Conservation (phyloP, 768 basidiomycete species). For the Asterophora lycoperdoides region DNA sequence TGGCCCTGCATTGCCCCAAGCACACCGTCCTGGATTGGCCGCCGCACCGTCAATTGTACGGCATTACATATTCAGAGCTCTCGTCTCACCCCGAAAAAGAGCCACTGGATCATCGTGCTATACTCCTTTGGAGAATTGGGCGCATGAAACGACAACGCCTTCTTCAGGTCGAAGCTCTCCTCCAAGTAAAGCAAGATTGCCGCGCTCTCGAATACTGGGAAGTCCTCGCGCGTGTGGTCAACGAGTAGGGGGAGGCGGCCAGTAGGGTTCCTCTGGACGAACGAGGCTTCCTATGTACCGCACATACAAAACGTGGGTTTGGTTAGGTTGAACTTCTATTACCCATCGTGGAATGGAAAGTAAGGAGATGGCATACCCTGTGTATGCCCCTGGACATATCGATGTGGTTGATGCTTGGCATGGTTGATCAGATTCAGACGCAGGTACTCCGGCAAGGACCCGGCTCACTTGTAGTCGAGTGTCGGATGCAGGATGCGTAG, state of each 20-base stretch:
- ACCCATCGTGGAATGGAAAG: background rate
- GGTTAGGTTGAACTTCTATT: too few species aligned
- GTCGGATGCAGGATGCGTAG: conserved; percentile 9
- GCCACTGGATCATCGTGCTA: conserved; percentile 79
- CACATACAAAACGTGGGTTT: too few species aligned
- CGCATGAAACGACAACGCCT: conserved; percentile 55
- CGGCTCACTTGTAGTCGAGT: conserved; percentile 8
- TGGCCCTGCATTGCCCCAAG: conserved; percentile 90
- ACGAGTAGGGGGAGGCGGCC: conserved; percentile 67
- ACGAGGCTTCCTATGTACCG: conserved; percentile 75
- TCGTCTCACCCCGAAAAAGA: conserved; percentile 67
- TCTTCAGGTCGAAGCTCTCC: conserved; percentile 74
- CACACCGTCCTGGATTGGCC: conserved; percentile 57
- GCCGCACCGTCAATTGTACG: too few species aligned
- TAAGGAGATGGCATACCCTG: conserved; percentile 7
- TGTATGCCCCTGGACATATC: conserved; percentile 10
- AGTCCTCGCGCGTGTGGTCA: conserved; percentile 58
- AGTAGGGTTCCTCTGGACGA: conserved; percentile 69
- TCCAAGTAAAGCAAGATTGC: conserved; percentile 83
- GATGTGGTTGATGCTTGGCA: conserved; percentile 8
- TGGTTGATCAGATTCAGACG: background rate
- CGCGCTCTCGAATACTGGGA: conserved; percentile 69
- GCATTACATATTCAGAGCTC: background rate
- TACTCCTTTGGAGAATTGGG: conserved; percentile 51
- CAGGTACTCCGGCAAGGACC: too few species aligned